Base-by-base conservation (phyloP, 768 basidiomycete genomes). In the Boletus rex-veris region DNA sequence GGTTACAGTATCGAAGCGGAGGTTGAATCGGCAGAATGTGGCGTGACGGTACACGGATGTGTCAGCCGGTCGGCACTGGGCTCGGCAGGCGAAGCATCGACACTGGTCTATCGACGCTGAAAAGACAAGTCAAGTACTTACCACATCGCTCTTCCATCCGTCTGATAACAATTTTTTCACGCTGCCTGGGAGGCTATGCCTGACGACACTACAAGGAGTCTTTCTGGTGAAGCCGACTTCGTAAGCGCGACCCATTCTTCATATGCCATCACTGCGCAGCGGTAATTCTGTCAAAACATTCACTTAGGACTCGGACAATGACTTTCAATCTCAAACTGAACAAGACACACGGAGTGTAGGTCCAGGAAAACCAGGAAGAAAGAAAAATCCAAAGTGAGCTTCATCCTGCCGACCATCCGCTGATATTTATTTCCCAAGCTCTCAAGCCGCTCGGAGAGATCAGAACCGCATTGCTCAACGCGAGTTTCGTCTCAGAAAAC, bases 391-490 rank as follows among this genome's bases (percentile, higher is more conserved):
- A 61, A 92, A 92, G 90, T 89, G 60, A 55, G 81, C 72, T 45
- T 24, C 18, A 5, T 60, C 48, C 39, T 30, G 5, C 40, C 35
- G 40, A 31, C 41, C 30, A 12, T 37, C 50, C 58, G 57, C 59
- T 61, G 59, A 46, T 58, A n/a, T 44, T 58, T 16, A 60, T 52
- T 26, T 40, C 40, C 52, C 58, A 50, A 93, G 90, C 74, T 93
- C 90, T 19, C 91, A 92, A 72, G 90, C 90, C 33, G 90, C 91
- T 14, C 76, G 90, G 62, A 81, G 90, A 59, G 90, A 93, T 73
- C 90, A 93, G 68, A 93, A 93, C 66, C 82, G 90, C 48, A 92
- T 96, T 49, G 94, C 94, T 2, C 94, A 96, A 67, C 82, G 94
- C 16, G 94, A 97, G 68, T 97, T 96, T 65, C 83, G 94, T 46